Percentiles rank a stretch among this genome's conserved stretches.
phyloP scores from a whole-genome alignment of 805 yeast species.

The Wickerhamiella slavikovae region DNA sequence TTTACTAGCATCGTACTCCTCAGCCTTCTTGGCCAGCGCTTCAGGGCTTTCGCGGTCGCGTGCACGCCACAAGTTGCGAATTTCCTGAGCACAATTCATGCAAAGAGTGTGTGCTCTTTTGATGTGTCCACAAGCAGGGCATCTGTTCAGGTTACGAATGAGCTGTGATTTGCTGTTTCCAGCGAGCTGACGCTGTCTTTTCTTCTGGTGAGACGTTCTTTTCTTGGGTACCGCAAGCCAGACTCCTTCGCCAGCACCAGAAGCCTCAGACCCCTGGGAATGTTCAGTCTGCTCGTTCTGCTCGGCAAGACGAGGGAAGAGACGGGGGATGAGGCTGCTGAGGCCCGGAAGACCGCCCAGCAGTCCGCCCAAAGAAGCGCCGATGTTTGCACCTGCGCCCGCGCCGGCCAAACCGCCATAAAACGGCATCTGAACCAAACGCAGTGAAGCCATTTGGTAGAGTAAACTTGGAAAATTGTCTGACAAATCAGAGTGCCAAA shows the following conservation, averaged over 20 bases:
- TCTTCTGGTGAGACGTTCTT: slow-evolving; percentile 71
- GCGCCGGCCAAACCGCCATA: too few species aligned
- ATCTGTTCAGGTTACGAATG: slow-evolving; percentile 57
- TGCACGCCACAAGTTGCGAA: slow-evolving; percentile 48
- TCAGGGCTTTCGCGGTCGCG: slow-evolving; percentile 9
- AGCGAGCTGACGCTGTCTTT: slow-evolving; percentile 64
- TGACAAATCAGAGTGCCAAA: too few species aligned
- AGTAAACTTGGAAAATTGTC: too few species aligned
- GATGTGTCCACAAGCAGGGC: slow-evolving; percentile 89
- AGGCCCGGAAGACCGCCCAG: neutral
- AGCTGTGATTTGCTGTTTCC: slow-evolving; percentile 65
- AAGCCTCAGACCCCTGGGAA: slow-evolving; percentile 60
- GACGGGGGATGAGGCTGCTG: too few species aligned
- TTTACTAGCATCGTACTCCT: slow-evolving; percentile 11
- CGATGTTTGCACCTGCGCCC: too few species aligned
- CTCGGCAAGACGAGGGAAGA: too few species aligned
- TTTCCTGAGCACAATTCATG: slow-evolving; percentile 77
- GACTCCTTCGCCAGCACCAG: too few species aligned
- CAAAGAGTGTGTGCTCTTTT: slow-evolving; percentile 83
- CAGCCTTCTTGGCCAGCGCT: slow-evolving; percentile 8
- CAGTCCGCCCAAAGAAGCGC: neutral
- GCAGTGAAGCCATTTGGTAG: too few species aligned
- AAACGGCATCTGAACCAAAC: too few species aligned
- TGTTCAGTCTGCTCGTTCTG: slow-evolving; percentile 26
- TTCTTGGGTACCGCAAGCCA: too few species aligned